Base-by-base conservation (phyloP, 2,329 filamentous ascomycete genomes). In the Alternaria burnsii region DNA sequence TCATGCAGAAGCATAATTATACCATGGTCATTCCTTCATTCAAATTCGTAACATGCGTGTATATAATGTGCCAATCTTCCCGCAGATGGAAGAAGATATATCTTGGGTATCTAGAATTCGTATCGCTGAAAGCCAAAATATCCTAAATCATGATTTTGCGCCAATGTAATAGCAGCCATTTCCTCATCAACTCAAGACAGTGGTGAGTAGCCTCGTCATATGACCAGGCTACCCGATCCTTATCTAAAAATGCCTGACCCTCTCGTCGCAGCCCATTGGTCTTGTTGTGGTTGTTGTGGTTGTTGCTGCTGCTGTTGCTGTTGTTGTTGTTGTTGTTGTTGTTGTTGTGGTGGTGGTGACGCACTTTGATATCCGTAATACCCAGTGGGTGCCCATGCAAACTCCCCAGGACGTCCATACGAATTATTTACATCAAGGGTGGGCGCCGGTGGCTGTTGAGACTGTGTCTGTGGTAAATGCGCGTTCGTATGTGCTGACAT, bases 291-390 rank as follows among this genome's bases (percentile, higher is more conserved):
- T 28, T 58, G 55, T 6, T 53, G 42, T 16, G 52, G 52, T 20
- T 64, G 63, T 11, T 64, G 59, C 38, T 70, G 66, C 32, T 68
- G 68, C 16, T 68, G 67, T 48, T 71, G 68, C 40, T 69, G 70
- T 14, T 59, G 55, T 1, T 60, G 58, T 62, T 71, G 68, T 34
- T 69, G 70, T 16, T 59, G 55, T 1, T 60, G 58, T 61, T 61
- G 57, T 12, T 58, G 60, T 20, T 58, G 61, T 14, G 53, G 69
- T 28, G 61, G 62, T 44, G 30, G 56, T 47, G 61, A 58, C 22
- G 67, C 63, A 40, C 47, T 63, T 46, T 72, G 70, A 42, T 73
- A 76, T 10, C 63, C 67, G 43, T 74, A 75, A 36, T 71, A 75
- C 34, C 68, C 61, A 11, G 57, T 34, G 10, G 64, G 43, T 5